Base-by-base conservation (phyloP, 805 yeast genomes). In the Wickerhamiella hasegawae region DNA sequence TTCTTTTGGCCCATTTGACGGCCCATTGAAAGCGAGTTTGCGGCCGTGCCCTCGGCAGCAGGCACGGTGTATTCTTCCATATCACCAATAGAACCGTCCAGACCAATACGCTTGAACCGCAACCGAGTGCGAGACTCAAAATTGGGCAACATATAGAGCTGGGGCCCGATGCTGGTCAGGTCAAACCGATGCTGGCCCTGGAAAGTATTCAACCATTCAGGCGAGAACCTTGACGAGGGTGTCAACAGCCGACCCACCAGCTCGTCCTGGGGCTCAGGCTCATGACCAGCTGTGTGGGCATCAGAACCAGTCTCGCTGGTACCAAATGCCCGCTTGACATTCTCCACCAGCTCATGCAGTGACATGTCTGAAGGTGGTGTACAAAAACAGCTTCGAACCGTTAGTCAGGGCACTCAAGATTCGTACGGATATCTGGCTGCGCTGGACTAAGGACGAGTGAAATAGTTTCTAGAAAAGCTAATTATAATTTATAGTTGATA, bases 21-120 rank as follows among this genome's bases (percentile, higher is more conserved):
- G 21, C 69, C 72, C 39, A 84, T 53, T 1, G 93, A 76, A 31
- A 84, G 60, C 0, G 94, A 78, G 40, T 74, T 76, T 10, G 75
- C 65, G 12, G 84, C 69, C 30, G 69, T 69, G 6, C 75, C 72
- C 36, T 58, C 58, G 26, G 55, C 53, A 1, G 62, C 51, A 9
- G 62, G 48, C 21, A 58, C 44, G 39, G 76, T 75, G 14, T 71
- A 67, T 53, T 85, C 94, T 26, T 67, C 59, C 43, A 71, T 74
- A 0, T 71, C 65, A 1, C 58, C 57, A n/a, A 87, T 73, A 3
- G 56, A 47, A 11, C 96, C 96, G 2, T 66, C 64, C 4, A 90
- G 65, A 1, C 97, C 97, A 5, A 60, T 52, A 47, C 98, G 65
- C 40, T 70, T 70, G 55, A 81, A 78, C 35, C 78, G 62, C 36